Percentiles rank a stretch among this genome's conserved stretches.
Conservation (phyloP, 768 basidiomycete species). For the Mycena pura region DNA sequence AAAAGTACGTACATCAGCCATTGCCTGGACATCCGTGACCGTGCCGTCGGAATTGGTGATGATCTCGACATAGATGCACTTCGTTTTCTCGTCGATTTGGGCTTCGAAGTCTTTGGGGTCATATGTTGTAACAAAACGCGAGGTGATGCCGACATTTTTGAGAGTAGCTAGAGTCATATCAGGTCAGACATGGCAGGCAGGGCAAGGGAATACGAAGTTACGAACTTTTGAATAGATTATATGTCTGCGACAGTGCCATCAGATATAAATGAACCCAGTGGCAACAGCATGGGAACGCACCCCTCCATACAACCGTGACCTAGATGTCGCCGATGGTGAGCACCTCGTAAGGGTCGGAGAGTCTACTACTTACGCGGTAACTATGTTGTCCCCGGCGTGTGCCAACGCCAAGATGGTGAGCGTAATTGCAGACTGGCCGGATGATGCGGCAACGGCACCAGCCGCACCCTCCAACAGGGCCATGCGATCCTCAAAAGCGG, state of each 20-base stretch:
- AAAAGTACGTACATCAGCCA: constrained; percentile 48
- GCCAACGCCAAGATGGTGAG: constrained; percentile 46
- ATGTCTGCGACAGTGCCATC: constrained; percentile 50
- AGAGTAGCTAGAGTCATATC: constrained; percentile 39
- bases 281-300: constrained; percentile 49
- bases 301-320: constrained; percentile 71
- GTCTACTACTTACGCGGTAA: constrained; percentile 51
- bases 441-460: constrained; percentile 57
- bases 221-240: constrained; percentile 71
- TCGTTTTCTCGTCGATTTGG: constrained; percentile 60
- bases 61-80: constrained; percentile 56
- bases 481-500: constrained; percentile 60
- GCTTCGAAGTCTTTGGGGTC: constrained; percentile 48
- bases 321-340: no score
- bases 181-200: not conserved
- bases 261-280: no score
- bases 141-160: constrained; percentile 48
- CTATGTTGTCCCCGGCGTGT: constrained; percentile 59
- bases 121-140: constrained; percentile 49
- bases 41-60: constrained; percentile 63
- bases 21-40: constrained; percentile 51
- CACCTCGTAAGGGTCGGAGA: not conserved
- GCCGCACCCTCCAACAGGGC: constrained; percentile 60
- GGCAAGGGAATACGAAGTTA: not conserved
- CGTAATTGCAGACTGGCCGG: constrained; percentile 61